These are phyloP conservation scores for Pulchroboletus neoregius DNA, from an alignment of 1,284 basidiomycete species.

Conservation along the genomic window DNA sequence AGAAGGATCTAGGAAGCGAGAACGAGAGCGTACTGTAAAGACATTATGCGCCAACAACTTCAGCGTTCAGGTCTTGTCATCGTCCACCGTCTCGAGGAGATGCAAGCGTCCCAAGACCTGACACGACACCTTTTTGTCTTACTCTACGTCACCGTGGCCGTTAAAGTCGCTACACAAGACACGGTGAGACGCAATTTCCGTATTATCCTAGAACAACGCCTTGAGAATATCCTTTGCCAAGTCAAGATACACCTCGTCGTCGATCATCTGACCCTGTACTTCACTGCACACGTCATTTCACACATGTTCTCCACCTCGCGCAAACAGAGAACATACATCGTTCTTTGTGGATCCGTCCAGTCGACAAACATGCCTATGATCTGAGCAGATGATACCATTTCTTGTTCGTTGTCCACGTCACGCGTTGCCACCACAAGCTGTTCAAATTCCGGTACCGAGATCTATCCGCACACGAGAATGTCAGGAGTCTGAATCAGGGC, in stretches of 20 bases:
- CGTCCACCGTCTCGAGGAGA: slow-evolving; percentile 66
- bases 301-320: background rate
- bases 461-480: slow-evolving; percentile 39
- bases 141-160: too few relatives aligned
- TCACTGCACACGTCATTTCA: slow-evolving; percentile 31
- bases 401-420: slow-evolving; percentile 71
- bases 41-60: slow-evolving; percentile 63
- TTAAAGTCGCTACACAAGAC: too few relatives aligned
- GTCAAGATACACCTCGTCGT: slow-evolving; percentile 69
- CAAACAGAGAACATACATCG: slow-evolving; percentile 47
- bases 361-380: slow-evolving; percentile 85
- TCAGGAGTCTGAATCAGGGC: background rate
- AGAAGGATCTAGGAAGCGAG: background rate
- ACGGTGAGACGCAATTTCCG: too few relatives aligned
- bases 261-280: slow-evolving; percentile 37
- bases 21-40: slow-evolving; percentile 45
- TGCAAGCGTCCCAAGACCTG: slow-evolving; percentile 79
- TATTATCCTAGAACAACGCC: slow-evolving; percentile 53
- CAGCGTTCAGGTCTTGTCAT: slow-evolving; percentile 61
- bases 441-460: slow-evolving; percentile 75
- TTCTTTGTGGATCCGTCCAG: slow-evolving; percentile 90
- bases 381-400: slow-evolving; percentile 77
- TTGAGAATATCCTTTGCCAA: slow-evolving; percentile 75
- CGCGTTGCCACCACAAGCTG: slow-evolving; percentile 67
- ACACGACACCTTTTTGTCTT: slow-evolving; percentile 74